Conservation (phyloP, 139 green algal genomes). For the Gonium pectorale region DNA sequence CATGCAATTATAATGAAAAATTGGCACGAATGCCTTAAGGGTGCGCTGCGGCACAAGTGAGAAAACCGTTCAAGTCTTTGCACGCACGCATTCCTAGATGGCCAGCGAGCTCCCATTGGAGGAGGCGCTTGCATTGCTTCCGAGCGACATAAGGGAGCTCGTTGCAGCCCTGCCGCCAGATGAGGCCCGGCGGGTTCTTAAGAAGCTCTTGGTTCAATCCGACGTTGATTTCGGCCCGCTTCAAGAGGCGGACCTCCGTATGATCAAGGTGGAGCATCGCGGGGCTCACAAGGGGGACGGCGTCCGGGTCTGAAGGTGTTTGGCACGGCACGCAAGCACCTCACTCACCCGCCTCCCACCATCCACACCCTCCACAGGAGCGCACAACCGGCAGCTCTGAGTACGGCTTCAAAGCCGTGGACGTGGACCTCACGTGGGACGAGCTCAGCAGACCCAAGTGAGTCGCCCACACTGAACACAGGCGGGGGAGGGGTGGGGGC, state of each 20-base stretch:
- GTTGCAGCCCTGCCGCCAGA: slow-evolving; percentile 12
- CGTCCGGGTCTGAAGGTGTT: too few species aligned
- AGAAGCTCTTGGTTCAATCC: not conserved
- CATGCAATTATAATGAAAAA: too few species aligned
- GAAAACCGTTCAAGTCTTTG: too few species aligned
- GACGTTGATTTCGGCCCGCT: slow-evolving; percentile 31
- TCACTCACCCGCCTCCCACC: too few species aligned
- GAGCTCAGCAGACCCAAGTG: slow-evolving; percentile 42
- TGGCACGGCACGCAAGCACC: too few species aligned
- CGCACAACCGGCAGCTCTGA: slow-evolving; percentile 24
- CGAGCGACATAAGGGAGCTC: slow-evolving; percentile 20
- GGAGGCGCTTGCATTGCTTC: slow-evolving; percentile 26
- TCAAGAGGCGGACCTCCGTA: not conserved
- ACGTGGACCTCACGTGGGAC: slow-evolving; percentile 50
- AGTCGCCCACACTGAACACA: too few species aligned
- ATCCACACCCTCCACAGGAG: slow-evolving; percentile 20
- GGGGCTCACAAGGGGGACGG: too few species aligned
- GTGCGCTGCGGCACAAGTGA: too few species aligned
- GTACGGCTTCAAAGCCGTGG: slow-evolving; percentile 40
- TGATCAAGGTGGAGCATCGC: slow-evolving; percentile 27
- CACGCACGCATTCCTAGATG: too few species aligned
- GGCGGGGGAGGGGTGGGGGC: too few species aligned
- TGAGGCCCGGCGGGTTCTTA: not conserved
- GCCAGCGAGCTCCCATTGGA: not conserved
- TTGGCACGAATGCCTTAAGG: too few species aligned